Percentiles rank a stretch among this genome's conserved stretches.
These are phyloP conservation scores for Brassica rapa DNA, from an alignment of 345 rosid species.

Conservation along the genomic window DNA sequence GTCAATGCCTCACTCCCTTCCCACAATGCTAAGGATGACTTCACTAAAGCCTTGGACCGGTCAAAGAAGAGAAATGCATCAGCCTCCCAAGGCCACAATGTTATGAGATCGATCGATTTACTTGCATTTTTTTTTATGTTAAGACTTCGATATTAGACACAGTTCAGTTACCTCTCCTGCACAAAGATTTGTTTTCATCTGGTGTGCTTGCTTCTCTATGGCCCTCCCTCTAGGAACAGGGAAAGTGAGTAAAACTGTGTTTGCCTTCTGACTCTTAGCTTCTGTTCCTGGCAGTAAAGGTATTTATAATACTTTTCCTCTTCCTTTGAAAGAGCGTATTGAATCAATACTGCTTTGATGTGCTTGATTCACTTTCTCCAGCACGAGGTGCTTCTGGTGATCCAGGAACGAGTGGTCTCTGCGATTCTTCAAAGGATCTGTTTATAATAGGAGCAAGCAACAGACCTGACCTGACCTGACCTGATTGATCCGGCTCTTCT, in stretches of 20 bases:
- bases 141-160: slow-evolving; percentile 91
- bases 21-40: too few species aligned
- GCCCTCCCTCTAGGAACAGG: slow-evolving; percentile 94
- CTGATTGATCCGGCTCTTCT: slow-evolving; percentile 93
- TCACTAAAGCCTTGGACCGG: too few species aligned
- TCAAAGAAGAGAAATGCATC: too few species aligned
- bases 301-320: too few species aligned
- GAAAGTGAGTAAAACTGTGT: slow-evolving; percentile 61
- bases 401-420: too few species aligned
- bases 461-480: slow-evolving; percentile 96
- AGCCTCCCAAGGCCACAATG: too few species aligned
- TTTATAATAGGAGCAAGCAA: slow-evolving; percentile 98
- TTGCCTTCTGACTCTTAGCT: background rate
- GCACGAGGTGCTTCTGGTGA: too few species aligned
- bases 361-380: too few species aligned
- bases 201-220: slow-evolving; percentile 84
- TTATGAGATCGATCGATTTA: too few species aligned
- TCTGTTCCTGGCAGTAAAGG: background rate
- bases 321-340: too few species aligned
- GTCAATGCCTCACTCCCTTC: too few species aligned
- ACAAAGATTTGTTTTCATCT: slow-evolving; percentile 91
- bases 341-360: too few species aligned
- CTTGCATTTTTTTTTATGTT: slow-evolving; percentile 40
- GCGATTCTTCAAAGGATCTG: slow-evolving; percentile 87
- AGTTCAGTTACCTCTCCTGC: slow-evolving; percentile 93